Conservation (phyloP, 129 eudicot genomes). For the Chrysanthemum lavandulifolium region DNA sequence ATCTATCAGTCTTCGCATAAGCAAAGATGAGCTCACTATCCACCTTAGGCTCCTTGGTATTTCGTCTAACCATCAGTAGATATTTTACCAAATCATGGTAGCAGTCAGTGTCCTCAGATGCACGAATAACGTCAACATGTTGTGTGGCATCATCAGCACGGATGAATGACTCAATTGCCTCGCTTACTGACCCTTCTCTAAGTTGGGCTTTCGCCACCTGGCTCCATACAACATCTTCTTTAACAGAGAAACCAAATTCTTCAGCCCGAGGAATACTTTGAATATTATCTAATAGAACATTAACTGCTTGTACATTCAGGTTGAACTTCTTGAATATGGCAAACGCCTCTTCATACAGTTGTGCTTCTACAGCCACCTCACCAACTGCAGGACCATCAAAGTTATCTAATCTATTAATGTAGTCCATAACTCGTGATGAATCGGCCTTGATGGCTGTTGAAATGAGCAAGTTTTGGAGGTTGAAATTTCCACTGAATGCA, state of each 20-base stretch:
- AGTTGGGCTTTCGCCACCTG: constrained; percentile 96
- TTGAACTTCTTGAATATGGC: no score
- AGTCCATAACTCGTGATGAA: constrained; percentile 92
- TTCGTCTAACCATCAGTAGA: constrained; percentile 89
- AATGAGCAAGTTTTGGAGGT: no score
- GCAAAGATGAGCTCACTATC: constrained; percentile 93
- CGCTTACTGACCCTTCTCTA: constrained; percentile 84
- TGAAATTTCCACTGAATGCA: no score
- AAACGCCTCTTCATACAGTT: no score
- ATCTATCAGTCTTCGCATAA: constrained; percentile 87
- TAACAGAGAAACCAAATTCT: constrained; percentile 92
- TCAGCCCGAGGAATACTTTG: constrained; percentile 79
- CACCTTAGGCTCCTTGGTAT: constrained; percentile 88
- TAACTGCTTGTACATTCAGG: no score
- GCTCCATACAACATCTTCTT: constrained; percentile 97
- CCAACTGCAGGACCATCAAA: constrained; percentile 98
- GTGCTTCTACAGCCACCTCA: constrained; percentile 38
- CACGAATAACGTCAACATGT: constrained; percentile 76
- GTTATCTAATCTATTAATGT: constrained; percentile 78
- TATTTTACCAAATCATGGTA: constrained; percentile 85
- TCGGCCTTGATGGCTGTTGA: constrained; percentile 74
- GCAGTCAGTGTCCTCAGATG: constrained; percentile 71
- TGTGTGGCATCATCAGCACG: constrained; percentile 96
- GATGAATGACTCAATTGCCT: constrained; percentile 92
- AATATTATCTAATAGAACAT: no score